Evolutionary conservation across 257 asterid species (phyloP).

Genomic region (Hygrophila difformis): DNA sequence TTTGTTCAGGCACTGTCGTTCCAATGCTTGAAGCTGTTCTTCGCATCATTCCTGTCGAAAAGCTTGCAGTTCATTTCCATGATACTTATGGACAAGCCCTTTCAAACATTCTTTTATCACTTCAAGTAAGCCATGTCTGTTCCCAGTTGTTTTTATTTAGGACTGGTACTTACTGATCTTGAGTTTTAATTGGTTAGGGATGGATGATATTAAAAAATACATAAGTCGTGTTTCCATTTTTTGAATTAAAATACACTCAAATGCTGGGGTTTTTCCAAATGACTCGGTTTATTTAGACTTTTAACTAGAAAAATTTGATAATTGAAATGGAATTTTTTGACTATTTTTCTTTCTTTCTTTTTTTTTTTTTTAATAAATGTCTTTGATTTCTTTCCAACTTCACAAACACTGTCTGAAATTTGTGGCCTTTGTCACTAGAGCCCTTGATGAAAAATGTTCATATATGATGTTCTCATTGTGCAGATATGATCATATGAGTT

Average conservation of each 20-base stretch:
- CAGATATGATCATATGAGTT: no score
- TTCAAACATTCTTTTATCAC: constrained; percentile 76
- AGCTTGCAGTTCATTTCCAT: constrained; percentile 92
- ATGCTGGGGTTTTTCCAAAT: no score
- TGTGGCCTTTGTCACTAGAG: neutral
- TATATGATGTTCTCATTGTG: no score
- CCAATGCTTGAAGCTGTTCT: constrained; percentile 91
- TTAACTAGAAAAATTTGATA: neutral
- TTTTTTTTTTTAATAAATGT: no score
- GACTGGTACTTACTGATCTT: neutral
- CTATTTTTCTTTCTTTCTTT: neutral
- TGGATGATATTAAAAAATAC: no score
- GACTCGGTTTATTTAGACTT: no score
- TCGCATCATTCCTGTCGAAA: constrained; percentile 70
- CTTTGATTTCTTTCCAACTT: neutral
- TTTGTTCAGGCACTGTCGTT: constrained; percentile 55
- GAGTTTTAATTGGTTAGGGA: no score
- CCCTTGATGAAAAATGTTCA: neutral
- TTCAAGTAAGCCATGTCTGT: constrained; percentile 52
- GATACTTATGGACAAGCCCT: constrained; percentile 98
- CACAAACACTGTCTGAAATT: neutral
- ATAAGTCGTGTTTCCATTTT: no score
- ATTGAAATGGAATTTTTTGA: neutral
- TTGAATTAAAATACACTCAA: no score
- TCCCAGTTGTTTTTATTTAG: constrained; percentile 3